Conservation (phyloP, 345 rosid genomes). For the Hibiscus tridactylites region DNA sequence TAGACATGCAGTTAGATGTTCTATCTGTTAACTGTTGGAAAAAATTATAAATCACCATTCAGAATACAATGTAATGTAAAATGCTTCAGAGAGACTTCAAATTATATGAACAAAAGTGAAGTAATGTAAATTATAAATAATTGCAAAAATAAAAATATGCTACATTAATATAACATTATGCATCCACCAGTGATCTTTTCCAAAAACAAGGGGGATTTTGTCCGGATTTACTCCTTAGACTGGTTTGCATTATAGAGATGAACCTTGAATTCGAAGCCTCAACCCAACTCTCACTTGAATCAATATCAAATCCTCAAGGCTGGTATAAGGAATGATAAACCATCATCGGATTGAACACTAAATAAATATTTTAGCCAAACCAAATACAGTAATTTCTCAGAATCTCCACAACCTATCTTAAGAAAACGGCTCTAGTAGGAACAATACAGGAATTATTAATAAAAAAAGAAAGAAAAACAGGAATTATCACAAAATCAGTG, state of each 20-base stretch:
- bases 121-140: not conserved
- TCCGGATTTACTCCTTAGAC: not conserved
- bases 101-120: not conserved
- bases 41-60: not conserved
- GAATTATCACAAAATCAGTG: not conserved
- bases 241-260: not conserved
- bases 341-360: not conserved
- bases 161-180: not conserved
- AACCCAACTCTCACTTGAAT: not conserved
- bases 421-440: not conserved
- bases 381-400: not conserved
- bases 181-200: not conserved
- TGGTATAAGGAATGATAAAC: not conserved
- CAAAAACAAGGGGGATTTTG: not conserved
- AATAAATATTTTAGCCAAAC: not conserved
- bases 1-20: slow-evolving; percentile 45
- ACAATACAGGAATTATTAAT: not conserved
- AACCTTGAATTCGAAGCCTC: not conserved
- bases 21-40: slow-evolving; percentile 45
- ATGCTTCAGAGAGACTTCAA: slow-evolving; percentile 1
- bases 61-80: not conserved
- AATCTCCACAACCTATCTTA: not conserved
- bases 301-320: not conserved
- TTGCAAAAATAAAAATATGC: not conserved
- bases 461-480: too few relatives aligned